Percentiles rank a stretch among this genome's conserved stretches.
Conservation (phyloP, 1,139 yeast genomes). For the Candida tetrigidarum region DNA sequence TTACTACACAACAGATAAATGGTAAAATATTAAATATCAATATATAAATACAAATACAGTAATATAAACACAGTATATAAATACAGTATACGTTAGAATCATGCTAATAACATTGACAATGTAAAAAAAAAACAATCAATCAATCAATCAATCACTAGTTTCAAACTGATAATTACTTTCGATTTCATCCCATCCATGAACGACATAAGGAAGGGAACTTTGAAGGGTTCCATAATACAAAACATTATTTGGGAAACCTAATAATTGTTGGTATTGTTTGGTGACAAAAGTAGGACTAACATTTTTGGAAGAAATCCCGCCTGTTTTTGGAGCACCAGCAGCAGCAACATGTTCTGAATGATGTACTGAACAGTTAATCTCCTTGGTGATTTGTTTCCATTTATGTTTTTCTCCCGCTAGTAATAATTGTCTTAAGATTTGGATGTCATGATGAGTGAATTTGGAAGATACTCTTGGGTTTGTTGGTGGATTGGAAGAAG, state of each 20-base stretch:
- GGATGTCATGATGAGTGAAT: slow-evolving; percentile 42
- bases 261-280: slow-evolving; percentile 44
- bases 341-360: slow-evolving; percentile 22
- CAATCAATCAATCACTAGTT: not conserved
- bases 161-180: slow-evolving; percentile 18
- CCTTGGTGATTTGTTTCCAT: slow-evolving; percentile 53
- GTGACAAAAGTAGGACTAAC: slow-evolving; percentile 51
- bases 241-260: slow-evolving; percentile 47
- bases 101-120: not conserved
- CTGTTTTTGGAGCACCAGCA: slow-evolving; percentile 16
- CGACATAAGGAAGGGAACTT: slow-evolving; percentile 46
- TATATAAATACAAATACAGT: too few species aligned
- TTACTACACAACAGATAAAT: too few species aligned
- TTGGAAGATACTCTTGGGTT: slow-evolving; percentile 23
- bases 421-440: slow-evolving; percentile 41
- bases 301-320: slow-evolving; percentile 28
- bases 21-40: too few species aligned
- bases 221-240: slow-evolving; percentile 45
- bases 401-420: slow-evolving; percentile 49
- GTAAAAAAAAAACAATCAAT: not conserved
- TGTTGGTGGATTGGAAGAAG: slow-evolving; percentile 17
- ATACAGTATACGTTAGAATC: too few species aligned
- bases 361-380: slow-evolving; percentile 31
- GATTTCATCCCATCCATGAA: slow-evolving; percentile 46
- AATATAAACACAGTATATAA: too few species aligned